phyloP scores from a whole-genome alignment of 192 early-diverging fungal genomes.

The Thoreauomyces humboldtii region DNA sequence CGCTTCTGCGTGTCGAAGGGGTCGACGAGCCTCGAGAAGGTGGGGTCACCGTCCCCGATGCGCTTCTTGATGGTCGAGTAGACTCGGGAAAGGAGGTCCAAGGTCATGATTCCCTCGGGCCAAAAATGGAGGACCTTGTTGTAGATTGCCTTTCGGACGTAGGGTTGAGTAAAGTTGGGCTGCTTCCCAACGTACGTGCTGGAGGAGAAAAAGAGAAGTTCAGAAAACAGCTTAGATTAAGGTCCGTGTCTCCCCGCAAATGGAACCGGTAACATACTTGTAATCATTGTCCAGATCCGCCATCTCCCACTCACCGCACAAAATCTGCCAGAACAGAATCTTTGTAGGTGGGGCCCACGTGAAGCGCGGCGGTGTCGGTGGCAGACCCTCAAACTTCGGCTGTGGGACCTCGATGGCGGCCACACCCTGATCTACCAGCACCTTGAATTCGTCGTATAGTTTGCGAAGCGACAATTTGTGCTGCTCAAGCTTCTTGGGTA shows the following conservation, averaged over 20 bases:
- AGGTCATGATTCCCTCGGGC: slow-evolving; percentile 5
- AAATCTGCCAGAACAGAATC: slow-evolving; percentile 28
- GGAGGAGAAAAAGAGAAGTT: not conserved
- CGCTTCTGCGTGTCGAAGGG: no score
- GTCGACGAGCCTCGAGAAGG: no score
- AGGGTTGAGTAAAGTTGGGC: slow-evolving; percentile 21
- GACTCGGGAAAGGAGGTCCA: slow-evolving; percentile 9
- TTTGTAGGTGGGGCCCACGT: slow-evolving; percentile 9
- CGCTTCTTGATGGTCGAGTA: slow-evolving; percentile 20
- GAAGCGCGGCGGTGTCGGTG: slow-evolving; percentile 10
- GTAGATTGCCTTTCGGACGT: slow-evolving; percentile 37
- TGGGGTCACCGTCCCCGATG: no score
- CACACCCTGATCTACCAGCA: not conserved
- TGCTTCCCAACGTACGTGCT: slow-evolving; percentile 9
- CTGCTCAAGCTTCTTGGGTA: slow-evolving; percentile 13
- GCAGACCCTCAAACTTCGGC: slow-evolving; percentile 1
- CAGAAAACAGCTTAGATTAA: not conserved
- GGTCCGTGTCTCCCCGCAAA: not conserved
- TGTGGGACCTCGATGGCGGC: not conserved
- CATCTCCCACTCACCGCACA: slow-evolving; percentile 41
- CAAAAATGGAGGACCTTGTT: slow-evolving; percentile 16
- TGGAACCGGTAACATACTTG: slow-evolving; percentile 10
- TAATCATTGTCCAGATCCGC: slow-evolving; percentile 37
- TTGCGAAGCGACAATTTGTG: slow-evolving; percentile 7
- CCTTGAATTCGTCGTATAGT: slow-evolving; percentile 20